Base-by-base conservation (phyloP, 495 filamentous ascomycete genomes). In the Aspergillus heteromorphus region DNA sequence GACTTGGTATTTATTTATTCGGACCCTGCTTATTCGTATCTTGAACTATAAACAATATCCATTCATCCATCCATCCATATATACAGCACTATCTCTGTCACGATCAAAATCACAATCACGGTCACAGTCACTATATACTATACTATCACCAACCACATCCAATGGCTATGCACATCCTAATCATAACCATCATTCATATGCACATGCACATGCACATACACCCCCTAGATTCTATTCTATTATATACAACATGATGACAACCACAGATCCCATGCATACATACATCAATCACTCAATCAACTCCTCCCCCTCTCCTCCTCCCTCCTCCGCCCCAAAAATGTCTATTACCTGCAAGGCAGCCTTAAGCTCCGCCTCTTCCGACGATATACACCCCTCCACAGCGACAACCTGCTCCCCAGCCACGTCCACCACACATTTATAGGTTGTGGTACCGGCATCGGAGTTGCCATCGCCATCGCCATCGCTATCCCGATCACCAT, bases 321-420 rank as follows among this genome's bases (percentile, higher is more conserved):
- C n/a, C n/a, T n/a, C n/a, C n/a, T n/a, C n/a, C n/a, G n/a, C n/a
- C n/a, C n/a, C n/a, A 19, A 68, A 45, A 16, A 48, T 2, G 41
- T 58, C 52, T 30, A 69, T 51, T 2, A 53, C 55, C 17, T 11
- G 20, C 36, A 65, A 45, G 7, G 62, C 66, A 42, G 65, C 68
- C 48, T 49, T 56, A 27, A 65, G 48, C 38, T 69, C 64, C 6
- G 66, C 70, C 59, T 67, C 65, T 36, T 67, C 69, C 18, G 34
- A 38, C n/a, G 49, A 62, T 45, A 56, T 40, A 60, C 52, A 66
- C 2, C 57, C 58, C 31, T 51, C 48, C 0, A 53, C 50, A 48
- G 56, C 45, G 17, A 61, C 53, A 11, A 19, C 50, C 16, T 30
- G 45, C 25, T 58, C 38, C 45, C 11, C 45, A 7, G 9, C 31